phyloP scores from a whole-genome alignment of 2,329 filamentous ascomycete genomes.

The Nothomitra cinnamomea region DNA sequence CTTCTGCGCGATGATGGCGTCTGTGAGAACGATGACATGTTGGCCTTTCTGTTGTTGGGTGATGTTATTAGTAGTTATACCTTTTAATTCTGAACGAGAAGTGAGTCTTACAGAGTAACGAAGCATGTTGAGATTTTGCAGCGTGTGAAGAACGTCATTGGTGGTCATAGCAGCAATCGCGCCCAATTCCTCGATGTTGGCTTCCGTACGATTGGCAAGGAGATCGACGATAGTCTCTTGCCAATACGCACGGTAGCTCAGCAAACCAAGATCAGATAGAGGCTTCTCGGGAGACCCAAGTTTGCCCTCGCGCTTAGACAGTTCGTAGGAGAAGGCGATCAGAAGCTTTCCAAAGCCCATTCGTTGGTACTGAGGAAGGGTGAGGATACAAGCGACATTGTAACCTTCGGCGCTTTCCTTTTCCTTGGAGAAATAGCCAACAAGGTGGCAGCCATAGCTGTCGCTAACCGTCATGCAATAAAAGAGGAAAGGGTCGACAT shows the following conservation, averaged over 20 bases:
- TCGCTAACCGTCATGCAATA: slow-evolving; percentile 92
- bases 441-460: slow-evolving; percentile 79
- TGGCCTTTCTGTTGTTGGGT: slow-evolving; percentile 50
- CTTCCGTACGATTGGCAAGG: slow-evolving; percentile 57
- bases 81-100: not conserved
- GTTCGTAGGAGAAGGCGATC: slow-evolving; percentile 94
- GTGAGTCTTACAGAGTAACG: slow-evolving; percentile 50
- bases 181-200: slow-evolving; percentile 76
- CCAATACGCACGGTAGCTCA: slow-evolving; percentile 96
- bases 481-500: slow-evolving; percentile 97
- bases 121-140: slow-evolving; percentile 89
- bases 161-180: slow-evolving; percentile 82
- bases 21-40: slow-evolving; percentile 86
- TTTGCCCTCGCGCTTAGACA: slow-evolving; percentile 88
- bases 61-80: slow-evolving; percentile 7
- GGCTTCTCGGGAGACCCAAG: slow-evolving; percentile 94
- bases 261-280: slow-evolving; percentile 75
- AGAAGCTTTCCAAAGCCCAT: slow-evolving; percentile 85
- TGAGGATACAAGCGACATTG: slow-evolving; percentile 96
- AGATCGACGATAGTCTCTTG: slow-evolving; percentile 84
- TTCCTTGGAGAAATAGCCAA: slow-evolving; percentile 99
- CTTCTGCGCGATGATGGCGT: slow-evolving; percentile 54
- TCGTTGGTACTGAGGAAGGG: slow-evolving; percentile 86
- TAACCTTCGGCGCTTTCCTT: slow-evolving; percentile 95
- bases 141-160: slow-evolving; percentile 84